Percentiles rank a stretch among this genome's conserved stretches.
phyloP scores from a whole-genome alignment of 805 yeast genomes.

The Wickerhamiella dianesei region DNA sequence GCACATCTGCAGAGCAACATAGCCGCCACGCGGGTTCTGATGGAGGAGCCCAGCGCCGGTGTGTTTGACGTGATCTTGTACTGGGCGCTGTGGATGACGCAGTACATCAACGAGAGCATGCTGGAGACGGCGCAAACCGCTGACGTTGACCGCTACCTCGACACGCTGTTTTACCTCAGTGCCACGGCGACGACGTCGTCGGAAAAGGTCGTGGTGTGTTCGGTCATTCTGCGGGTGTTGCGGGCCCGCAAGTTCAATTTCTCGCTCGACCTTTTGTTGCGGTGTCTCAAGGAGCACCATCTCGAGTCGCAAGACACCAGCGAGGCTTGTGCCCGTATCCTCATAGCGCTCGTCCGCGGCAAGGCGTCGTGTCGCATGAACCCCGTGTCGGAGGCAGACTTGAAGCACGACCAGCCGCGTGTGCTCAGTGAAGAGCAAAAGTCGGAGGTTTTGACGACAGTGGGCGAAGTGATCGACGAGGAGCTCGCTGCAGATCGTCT shows the following conservation, averaged over 20 bases:
- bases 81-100: constrained; percentile 25
- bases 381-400: background rate
- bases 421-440: background rate
- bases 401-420: background rate
- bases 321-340: constrained; percentile 47
- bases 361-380: constrained; percentile 4
- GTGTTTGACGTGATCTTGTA: constrained; percentile 25
- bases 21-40: background rate
- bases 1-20: background rate
- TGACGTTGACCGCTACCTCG: constrained; percentile 25
- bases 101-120: constrained; percentile 15
- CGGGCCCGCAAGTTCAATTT: constrained; percentile 42
- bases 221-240: constrained; percentile 51
- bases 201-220: constrained; percentile 32
- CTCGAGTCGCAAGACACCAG: constrained; percentile 37
- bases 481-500: background rate
- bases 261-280: constrained; percentile 36
- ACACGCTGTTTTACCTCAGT: background rate
- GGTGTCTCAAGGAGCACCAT: constrained; percentile 39
- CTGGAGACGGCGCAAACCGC: constrained; percentile 27
- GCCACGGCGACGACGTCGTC: constrained; percentile 15
- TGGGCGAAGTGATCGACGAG: constrained; percentile 1
- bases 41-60: constrained; percentile 18
- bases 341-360: constrained; percentile 42
- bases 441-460: background rate